These are phyloP conservation scores for Suillus discolor DNA, from an alignment of 768 basidiomycete genomes.

Conservation along the genomic window DNA sequence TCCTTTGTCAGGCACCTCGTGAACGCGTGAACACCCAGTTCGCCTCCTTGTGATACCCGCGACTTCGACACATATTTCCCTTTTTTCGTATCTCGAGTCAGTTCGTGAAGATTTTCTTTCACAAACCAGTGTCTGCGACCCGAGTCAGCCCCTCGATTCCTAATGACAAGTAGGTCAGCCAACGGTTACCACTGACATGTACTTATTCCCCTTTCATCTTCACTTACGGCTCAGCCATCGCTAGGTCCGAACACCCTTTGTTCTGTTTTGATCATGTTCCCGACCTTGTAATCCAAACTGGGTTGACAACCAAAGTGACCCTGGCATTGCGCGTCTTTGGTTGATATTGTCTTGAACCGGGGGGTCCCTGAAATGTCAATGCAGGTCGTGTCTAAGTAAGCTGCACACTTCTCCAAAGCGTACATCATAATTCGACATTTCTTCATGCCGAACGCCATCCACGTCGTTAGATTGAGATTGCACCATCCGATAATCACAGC, in stretches of 20 bases:
- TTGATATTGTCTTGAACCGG: background rate
- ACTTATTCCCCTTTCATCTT: background rate
- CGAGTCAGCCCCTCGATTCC: background rate
- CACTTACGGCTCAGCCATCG: background rate
- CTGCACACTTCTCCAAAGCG: background rate
- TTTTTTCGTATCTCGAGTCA: background rate
- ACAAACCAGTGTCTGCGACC: background rate
- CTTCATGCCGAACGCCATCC: background rate
- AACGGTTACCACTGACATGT: background rate
- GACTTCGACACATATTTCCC: background rate
- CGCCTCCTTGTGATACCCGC: background rate
- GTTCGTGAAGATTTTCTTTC: background rate
- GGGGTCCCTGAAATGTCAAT: background rate
- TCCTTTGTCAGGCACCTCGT: background rate
- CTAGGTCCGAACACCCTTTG: background rate
- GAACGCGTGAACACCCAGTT: background rate
- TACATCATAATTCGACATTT: background rate
- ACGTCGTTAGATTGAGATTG: background rate
- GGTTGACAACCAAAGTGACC: background rate
- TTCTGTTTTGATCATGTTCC: background rate
- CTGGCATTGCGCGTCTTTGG: background rate
- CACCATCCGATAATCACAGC: background rate
- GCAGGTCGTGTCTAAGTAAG: background rate
- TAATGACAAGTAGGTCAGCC: background rate
- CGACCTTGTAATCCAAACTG: background rate